phyloP scores from a whole-genome alignment of 371 early-diverging fungal genomes.

The Mortierella polycephala region DNA sequence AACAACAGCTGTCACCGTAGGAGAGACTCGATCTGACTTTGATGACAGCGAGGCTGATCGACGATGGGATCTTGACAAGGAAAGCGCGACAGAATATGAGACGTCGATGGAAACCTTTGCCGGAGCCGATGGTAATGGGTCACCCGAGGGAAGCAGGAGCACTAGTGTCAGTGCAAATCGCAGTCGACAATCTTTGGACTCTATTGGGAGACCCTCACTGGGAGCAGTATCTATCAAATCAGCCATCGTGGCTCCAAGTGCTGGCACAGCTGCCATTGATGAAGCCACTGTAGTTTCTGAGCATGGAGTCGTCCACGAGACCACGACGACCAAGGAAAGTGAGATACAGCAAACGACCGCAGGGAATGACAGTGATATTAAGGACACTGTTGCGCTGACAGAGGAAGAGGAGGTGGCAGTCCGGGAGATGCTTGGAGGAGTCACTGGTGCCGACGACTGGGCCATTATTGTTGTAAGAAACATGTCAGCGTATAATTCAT shows the following conservation, averaged over 20 bases:
- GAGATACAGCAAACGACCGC: neutral
- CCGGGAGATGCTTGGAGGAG: slow-evolving; percentile 45
- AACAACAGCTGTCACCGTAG: neutral
- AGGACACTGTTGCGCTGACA: slow-evolving; percentile 24
- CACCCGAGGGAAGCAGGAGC: neutral
- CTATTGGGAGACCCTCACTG: neutral
- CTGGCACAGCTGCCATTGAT: no score
- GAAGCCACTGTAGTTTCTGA: no score
- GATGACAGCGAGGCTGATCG: slow-evolving; percentile 36
- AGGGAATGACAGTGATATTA: neutral
- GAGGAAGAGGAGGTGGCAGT: slow-evolving; percentile 45
- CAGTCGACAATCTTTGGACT: slow-evolving; percentile 8
- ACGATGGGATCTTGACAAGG: slow-evolving; percentile 20
- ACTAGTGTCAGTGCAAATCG: neutral
- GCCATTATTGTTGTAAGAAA: slow-evolving; percentile 42
- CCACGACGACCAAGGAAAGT: neutral
- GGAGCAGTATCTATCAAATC: neutral
- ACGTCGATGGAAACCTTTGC: slow-evolving; percentile 44
- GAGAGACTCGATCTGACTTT: slow-evolving; percentile 20
- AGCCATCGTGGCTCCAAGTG: neutral
- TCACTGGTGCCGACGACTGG: slow-evolving; percentile 48
- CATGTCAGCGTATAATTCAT: neutral
- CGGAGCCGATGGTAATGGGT: slow-evolving; percentile 10
- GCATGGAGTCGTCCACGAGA: neutral
- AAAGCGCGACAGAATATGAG: slow-evolving; percentile 51